Evolutionary conservation across 2,329 filamentous ascomycete genomes (phyloP).

Genomic region (Aspergillus quadricinctus): DNA sequence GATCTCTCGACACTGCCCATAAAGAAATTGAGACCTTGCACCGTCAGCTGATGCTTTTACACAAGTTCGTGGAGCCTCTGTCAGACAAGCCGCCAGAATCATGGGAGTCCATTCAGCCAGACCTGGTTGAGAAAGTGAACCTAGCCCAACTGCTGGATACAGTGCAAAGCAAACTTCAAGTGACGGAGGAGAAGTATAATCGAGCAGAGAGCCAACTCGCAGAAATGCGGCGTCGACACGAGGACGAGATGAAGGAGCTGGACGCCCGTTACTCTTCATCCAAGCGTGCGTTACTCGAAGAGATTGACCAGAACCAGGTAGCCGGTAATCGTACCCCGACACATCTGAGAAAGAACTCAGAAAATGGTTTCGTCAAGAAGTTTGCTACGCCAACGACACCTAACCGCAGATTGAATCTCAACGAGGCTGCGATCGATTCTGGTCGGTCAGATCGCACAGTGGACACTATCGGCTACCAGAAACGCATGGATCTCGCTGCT

Average conservation of each 20-base stretch:
- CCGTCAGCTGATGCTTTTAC: slow-evolving; percentile 72
- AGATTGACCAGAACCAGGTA: slow-evolving; percentile 79
- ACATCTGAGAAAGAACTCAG: slow-evolving; percentile 59
- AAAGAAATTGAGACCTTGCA: slow-evolving; percentile 77
- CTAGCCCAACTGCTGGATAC: slow-evolving; percentile 82
- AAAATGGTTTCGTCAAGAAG: slow-evolving; percentile 51
- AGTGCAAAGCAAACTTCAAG: slow-evolving; percentile 79
- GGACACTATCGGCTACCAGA: slow-evolving; percentile 79
- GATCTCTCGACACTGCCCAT: slow-evolving; percentile 72
- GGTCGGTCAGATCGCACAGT: slow-evolving; percentile 78
- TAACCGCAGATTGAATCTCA: slow-evolving; percentile 64
- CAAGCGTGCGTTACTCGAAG: slow-evolving; percentile 73
- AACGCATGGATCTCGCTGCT: slow-evolving; percentile 82
- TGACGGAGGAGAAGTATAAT: slow-evolving; percentile 73
- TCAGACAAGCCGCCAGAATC: slow-evolving; percentile 60
- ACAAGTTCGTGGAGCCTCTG: slow-evolving; percentile 82
- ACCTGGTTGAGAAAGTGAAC: slow-evolving; percentile 65
- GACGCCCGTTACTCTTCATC: slow-evolving; percentile 59
- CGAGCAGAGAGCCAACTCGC: slow-evolving; percentile 79
- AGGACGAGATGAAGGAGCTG: slow-evolving; percentile 65
- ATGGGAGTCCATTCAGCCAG: slow-evolving; percentile 65
- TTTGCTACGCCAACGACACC: slow-evolving; percentile 76
- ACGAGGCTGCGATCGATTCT: slow-evolving; percentile 65
- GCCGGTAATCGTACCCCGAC: slow-evolving; percentile 68
- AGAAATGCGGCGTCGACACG: slow-evolving; percentile 69